Evolutionary conservation across 2,329 filamentous ascomycete genomes (phyloP).

Genomic region (Diplodia scrobiculata): DNA sequence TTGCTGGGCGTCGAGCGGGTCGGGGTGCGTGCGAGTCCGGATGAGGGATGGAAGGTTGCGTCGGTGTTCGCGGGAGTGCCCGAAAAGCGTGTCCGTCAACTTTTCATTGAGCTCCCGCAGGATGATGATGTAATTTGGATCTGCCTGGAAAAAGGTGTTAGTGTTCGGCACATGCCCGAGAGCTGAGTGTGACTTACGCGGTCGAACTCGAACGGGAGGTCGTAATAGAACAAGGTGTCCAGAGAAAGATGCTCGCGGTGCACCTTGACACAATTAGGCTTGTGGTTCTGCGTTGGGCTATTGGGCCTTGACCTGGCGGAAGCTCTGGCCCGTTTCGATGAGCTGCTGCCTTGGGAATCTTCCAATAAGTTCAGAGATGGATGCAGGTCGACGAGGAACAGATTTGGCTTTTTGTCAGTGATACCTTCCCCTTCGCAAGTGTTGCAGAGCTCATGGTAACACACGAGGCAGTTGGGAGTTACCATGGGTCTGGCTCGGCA

Average conservation of each 20-base stretch:
- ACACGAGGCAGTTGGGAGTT: constrained; percentile 19
- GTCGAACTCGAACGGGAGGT: constrained; percentile 22
- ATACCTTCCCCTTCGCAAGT: constrained; percentile 1
- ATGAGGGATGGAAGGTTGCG: constrained; percentile 3
- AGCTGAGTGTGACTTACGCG: neutral
- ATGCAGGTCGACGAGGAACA: constrained; percentile 15
- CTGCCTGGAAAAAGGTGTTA: neutral
- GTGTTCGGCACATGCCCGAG: neutral
- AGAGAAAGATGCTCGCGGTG: constrained; percentile 19
- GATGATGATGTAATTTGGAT: constrained; percentile 16
- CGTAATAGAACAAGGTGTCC: constrained; percentile 25
- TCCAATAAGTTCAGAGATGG: constrained; percentile 5
- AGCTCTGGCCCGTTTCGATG: neutral
- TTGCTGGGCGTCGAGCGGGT: neutral
- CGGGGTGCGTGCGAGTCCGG: neutral
- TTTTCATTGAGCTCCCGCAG: constrained; percentile 5
- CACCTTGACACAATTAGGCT: neutral
- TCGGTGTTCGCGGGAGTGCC: constrained; percentile 4
- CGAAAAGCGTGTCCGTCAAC: neutral
- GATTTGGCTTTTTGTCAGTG: neutral
- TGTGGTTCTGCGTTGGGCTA: neutral
- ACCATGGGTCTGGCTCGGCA: constrained; percentile 25
- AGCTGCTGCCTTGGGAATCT: neutral
- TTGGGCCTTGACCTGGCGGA: constrained; percentile 8
- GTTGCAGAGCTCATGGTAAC: constrained; percentile 22